phyloP scores from a whole-genome alignment of 345 rosid species.

The Conringia planisiliqua region DNA sequence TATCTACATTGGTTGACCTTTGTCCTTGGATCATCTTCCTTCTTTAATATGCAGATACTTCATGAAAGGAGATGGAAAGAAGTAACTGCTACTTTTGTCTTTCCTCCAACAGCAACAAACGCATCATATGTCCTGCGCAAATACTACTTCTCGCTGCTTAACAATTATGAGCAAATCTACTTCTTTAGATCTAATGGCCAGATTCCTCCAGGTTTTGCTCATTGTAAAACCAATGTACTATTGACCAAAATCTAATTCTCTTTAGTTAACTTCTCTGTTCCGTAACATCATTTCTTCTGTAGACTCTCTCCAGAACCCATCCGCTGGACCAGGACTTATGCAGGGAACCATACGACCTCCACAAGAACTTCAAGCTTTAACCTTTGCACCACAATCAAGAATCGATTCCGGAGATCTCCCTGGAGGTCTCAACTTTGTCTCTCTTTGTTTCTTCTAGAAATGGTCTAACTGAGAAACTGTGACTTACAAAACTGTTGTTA shows the following conservation, averaged over 20 bases:
- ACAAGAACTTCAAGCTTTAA: constrained; percentile 43
- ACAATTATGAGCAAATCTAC: constrained; percentile 76
- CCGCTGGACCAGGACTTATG: constrained; percentile 33
- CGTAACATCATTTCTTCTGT: constrained; percentile 22
- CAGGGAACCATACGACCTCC: constrained; percentile 46
- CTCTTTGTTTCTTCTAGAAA: not conserved
- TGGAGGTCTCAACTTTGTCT: constrained; percentile 45
- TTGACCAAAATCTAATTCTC: not conserved
- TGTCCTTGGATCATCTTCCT: not conserved
- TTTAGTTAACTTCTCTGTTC: not conserved
- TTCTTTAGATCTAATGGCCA: constrained; percentile 55
- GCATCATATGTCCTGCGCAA: constrained; percentile 95
- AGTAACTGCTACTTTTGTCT: constrained; percentile 89
- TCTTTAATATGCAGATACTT: constrained; percentile 49
- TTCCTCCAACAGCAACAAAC: constrained; percentile 96
- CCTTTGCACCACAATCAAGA: constrained; percentile 43
- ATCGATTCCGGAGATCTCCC: constrained; percentile 35
- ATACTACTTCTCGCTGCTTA: constrained; percentile 78
- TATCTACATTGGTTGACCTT: not conserved
- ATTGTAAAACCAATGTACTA: not conserved
- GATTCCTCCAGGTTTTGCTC: constrained; percentile 54
- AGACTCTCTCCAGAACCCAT: constrained; percentile 52
- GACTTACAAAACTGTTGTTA: constrained; percentile 4
- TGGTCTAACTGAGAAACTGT: not conserved
- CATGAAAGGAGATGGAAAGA: constrained; percentile 94